Percentiles rank a stretch among this genome's conserved stretches.
phyloP scores from a whole-genome alignment of 1,284 basidiomycete genomes.

The Macrocystidia cucumis region DNA sequence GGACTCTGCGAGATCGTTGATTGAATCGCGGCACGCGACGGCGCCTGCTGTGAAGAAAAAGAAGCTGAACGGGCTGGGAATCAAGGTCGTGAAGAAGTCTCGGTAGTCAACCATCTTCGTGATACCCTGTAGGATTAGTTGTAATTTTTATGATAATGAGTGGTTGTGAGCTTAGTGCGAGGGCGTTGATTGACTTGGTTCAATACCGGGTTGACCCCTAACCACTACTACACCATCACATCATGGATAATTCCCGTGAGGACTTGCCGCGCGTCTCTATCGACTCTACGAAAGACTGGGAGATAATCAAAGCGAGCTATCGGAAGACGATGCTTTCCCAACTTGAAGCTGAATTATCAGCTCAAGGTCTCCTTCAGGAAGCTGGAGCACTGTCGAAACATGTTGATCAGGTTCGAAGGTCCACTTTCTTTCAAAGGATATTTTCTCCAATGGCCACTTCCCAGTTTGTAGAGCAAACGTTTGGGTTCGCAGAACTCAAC shows the following conservation, averaged over 20 bases:
- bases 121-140: neutral
- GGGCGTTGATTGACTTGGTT: too few relatives aligned
- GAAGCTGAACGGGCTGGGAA: slow-evolving; percentile 56
- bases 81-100: slow-evolving; percentile 73
- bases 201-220: too few relatives aligned
- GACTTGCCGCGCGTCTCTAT: slow-evolving; percentile 60
- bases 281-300: slow-evolving; percentile 56
- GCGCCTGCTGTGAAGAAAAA: slow-evolving; percentile 52
- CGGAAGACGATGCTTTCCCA: slow-evolving; percentile 31
- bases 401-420: slow-evolving; percentile 35
- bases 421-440: slow-evolving; percentile 1
- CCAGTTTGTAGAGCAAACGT: slow-evolving; percentile 55
- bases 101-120: slow-evolving; percentile 14
- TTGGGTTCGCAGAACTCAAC: slow-evolving; percentile 61
- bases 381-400: slow-evolving; percentile 38
- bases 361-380: slow-evolving; percentile 22
- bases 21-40: slow-evolving; percentile 38
- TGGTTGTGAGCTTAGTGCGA: slow-evolving; percentile 3
- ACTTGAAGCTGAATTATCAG: slow-evolving; percentile 30
- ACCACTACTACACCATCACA: too few relatives aligned
- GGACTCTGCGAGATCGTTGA: slow-evolving; percentile 62
- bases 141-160: slow-evolving; percentile 1
- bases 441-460: neutral
- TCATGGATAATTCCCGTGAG: slow-evolving; percentile 31
- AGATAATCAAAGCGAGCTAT: slow-evolving; percentile 44